Base-by-base conservation (phyloP, 1,284 basidiomycete genomes). In the Inonotus hispidus region DNA sequence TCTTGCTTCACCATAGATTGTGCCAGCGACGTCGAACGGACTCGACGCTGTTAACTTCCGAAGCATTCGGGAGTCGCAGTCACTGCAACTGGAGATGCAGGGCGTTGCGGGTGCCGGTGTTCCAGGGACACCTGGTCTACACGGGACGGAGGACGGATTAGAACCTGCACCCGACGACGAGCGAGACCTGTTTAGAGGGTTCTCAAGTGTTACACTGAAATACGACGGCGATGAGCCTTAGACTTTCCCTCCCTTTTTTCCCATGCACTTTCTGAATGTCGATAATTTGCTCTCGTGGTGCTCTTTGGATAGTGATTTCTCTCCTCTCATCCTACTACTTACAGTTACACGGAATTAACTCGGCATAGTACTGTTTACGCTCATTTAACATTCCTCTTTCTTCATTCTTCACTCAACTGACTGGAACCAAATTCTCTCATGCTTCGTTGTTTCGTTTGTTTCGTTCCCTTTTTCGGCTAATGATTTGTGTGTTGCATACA, bases 11-110 rank as follows among this genome's bases (percentile, higher is more conserved):
- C 8, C n/a, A 25, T 73, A 95, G 85, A 96, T 96, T 70, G 81
- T 94, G 37, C 94, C 93, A 43, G 82, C 87, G 52, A 82, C 82
- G 66, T 90, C 90, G 53, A 93, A 92, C 69, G 93, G 90, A 50
- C 75, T 84, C 63, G 94, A 96, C 71, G 89, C 92, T 29, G 85
- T 90, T 73, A 96, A 97, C 77, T 97, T 95, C 79, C 87, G 95
- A 54, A 84, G 89, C 60, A 79, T 98, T 70, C 88, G 93, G 66
- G 96, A 98, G 75, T 92, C 90, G 52, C 85, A 87, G 65, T 94
- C 91, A 64, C 79, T 98, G 69, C 93, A 98, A 73, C 83, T 98
- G 66, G 93, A 95, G 67, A 74, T 73, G 63, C 66, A 70, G 56
- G 72, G 77, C 39, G 70, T 74, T 13, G 75, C 74, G 37, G 74